Evolutionary conservation across 1,139 yeast genomes (phyloP).

Genomic region (Candida tropicalis): DNA sequence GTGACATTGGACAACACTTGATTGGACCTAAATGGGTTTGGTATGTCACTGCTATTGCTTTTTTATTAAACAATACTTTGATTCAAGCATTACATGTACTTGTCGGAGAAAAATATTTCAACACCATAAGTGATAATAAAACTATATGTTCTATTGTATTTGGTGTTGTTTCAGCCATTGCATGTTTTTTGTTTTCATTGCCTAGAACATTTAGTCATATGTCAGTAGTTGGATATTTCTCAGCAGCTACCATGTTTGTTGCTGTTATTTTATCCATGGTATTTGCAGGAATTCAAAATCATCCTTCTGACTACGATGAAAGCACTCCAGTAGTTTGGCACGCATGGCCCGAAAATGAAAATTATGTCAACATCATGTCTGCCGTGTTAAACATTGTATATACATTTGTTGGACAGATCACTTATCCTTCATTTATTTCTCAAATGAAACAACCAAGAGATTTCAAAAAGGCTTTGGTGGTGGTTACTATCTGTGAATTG

Average conservation of each 20-base stretch:
- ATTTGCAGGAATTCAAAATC: constrained; percentile 55
- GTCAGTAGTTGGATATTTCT: constrained; percentile 51
- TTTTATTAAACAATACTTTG: constrained; percentile 55
- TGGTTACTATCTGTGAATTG: constrained; percentile 54
- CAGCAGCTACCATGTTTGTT: constrained; percentile 59
- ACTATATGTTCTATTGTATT: constrained; percentile 56
- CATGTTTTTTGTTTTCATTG: constrained; percentile 52
- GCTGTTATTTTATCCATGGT: constrained; percentile 55
- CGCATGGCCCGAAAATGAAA: constrained; percentile 55
- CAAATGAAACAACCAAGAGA: constrained; percentile 63
- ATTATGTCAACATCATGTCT: constrained; percentile 56
- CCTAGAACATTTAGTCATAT: constrained; percentile 60
- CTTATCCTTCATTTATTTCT: constrained; percentile 62
- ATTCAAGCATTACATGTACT: constrained; percentile 62
- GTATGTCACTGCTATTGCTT: constrained; percentile 59
- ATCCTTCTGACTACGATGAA: constrained; percentile 44
- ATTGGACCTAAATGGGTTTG: constrained; percentile 57
- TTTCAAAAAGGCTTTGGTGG: constrained; percentile 56
- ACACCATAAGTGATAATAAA: constrained; percentile 52
- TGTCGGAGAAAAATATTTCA: constrained; percentile 61
- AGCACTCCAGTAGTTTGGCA: constrained; percentile 41
- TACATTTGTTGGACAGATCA: constrained; percentile 66
- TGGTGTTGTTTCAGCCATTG: constrained; percentile 47
- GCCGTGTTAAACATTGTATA: constrained; percentile 62
- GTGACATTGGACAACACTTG: constrained; percentile 62